phyloP scores from a whole-genome alignment of 2,329 filamentous ascomycete genomes.

The Trichophyton rubrum region DNA sequence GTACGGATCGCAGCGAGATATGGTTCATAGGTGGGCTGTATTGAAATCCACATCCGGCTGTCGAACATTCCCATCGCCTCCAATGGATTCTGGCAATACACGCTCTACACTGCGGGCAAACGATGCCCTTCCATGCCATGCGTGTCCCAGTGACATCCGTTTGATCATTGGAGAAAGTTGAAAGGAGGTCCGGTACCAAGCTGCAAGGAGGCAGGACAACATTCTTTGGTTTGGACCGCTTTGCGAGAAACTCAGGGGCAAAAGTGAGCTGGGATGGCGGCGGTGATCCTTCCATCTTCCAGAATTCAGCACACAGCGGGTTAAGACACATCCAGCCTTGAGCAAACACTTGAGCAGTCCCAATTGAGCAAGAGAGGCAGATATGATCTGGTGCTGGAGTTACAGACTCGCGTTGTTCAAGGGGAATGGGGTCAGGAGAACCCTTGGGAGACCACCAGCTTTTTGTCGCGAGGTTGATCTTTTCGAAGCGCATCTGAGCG shows the following conservation, averaged over 20 bases:
- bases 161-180: conserved; percentile 25
- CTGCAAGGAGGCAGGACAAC: conserved; percentile 25
- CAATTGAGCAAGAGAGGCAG: conserved; percentile 33
- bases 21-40: conserved; percentile 20
- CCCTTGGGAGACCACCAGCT: conserved; percentile 48
- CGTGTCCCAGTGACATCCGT: conserved; percentile 37
- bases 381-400: conserved; percentile 13
- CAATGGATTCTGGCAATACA: conserved; percentile 51
- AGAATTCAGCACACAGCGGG: conserved; percentile 42
- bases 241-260: conserved; percentile 44
- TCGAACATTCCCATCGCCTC: conserved; percentile 49
- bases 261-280: conserved; percentile 35
- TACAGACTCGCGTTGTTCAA: conserved; percentile 22
- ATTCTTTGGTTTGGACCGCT: conserved; percentile 36
- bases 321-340: conserved; percentile 50
- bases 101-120: conserved; percentile 51
- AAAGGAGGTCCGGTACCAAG: conserved; percentile 30
- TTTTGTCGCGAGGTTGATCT: conserved; percentile 38
- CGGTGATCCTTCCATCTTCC: conserved; percentile 31
- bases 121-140: conserved; percentile 49
- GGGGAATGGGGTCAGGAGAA: conserved; percentile 17
- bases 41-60: conserved; percentile 38
- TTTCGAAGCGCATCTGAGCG: conserved; percentile 54
- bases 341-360: conserved; percentile 27
- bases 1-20: conserved; percentile 23